phyloP scores from a whole-genome alignment of 2,329 filamentous ascomycete species.

The Pseudocercospora pini-densiflorae region DNA sequence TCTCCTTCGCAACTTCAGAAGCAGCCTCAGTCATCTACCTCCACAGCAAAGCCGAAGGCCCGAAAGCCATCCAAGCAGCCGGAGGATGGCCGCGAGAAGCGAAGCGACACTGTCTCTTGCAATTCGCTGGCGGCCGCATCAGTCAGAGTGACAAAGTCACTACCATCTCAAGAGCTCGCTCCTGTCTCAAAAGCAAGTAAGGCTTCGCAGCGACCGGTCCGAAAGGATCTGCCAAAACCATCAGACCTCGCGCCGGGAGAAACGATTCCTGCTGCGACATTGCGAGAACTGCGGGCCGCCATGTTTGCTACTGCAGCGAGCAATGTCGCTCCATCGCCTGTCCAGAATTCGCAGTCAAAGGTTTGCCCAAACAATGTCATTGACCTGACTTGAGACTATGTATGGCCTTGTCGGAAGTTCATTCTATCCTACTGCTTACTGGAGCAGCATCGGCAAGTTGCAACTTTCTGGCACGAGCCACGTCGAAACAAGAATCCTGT shows the following conservation, averaged over 20 bases:
- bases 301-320: neutral
- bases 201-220: neutral
- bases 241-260: neutral
- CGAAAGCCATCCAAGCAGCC: neutral
- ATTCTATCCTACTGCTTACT: neutral
- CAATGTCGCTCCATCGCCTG: neutral
- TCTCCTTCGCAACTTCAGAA: neutral
- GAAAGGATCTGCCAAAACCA: neutral
- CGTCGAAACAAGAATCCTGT: no score
- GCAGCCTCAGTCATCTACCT: neutral
- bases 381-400: conserved; percentile 23
- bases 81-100: neutral
- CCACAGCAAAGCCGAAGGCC: neutral
- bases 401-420: neutral
- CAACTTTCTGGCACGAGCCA: neutral
- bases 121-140: neutral
- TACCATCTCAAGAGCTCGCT: neutral
- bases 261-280: conserved; percentile 1
- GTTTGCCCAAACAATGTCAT: conserved; percentile 12
- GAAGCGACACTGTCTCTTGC: neutral
- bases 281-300: conserved; percentile 11
- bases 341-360: neutral
- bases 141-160: no score
- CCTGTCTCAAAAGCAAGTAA: neutral
- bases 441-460: neutral